Evolutionary conservation across 2,329 filamentous ascomycete species (phyloP), one percentile per base, ranked within the genome.

Genomic region (Arthrocladium fulminans): DNA sequence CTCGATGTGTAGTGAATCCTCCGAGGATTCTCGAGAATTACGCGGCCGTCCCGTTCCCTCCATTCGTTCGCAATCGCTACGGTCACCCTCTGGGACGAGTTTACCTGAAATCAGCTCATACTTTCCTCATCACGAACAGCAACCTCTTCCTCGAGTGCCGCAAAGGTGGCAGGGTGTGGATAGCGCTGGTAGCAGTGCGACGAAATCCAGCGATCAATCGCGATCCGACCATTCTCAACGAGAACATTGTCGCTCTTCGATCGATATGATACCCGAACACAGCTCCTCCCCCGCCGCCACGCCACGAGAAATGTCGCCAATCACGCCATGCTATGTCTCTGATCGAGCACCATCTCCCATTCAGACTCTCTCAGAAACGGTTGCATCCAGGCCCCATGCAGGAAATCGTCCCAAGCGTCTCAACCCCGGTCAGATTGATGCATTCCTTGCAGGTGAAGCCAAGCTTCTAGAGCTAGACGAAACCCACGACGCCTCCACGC

Each of bases 371-470:
- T 22, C 37, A 15, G 17, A 40, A 6, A 20, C 37, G 12, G 37
- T 20, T 20, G 23, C 12, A 38, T 7, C 38, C 27, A 42, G 23
- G 2, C 3, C 10, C 7, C 9, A 34, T 13, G n/a, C 9, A n/a
- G 32, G 3, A 6, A 40, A 25, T 10, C 42, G 24, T 15, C 25
- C 38, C 20, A 48, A 19, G 6, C 19, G 15, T 12, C 7, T 19
- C 23, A 12, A 22, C 6, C 19, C 17, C 25, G 12, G 45, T 27
- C 2, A 44, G 3, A 48, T 32, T 42, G 38, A 43, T 25, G 54
- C 41, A 3, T 59, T 59, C 39, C 48, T 58, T 10, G 56, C 56
- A 13, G 56, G 55, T 12, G 57, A 58, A 45, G 57, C 57, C 15
- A 37, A 24, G 12, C 17, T 45, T 20, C 25, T 48, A 10, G 23